These are phyloP conservation scores for Henckelia pumila DNA, from an alignment of 257 asterid species.

Conservation along the genomic window DNA sequence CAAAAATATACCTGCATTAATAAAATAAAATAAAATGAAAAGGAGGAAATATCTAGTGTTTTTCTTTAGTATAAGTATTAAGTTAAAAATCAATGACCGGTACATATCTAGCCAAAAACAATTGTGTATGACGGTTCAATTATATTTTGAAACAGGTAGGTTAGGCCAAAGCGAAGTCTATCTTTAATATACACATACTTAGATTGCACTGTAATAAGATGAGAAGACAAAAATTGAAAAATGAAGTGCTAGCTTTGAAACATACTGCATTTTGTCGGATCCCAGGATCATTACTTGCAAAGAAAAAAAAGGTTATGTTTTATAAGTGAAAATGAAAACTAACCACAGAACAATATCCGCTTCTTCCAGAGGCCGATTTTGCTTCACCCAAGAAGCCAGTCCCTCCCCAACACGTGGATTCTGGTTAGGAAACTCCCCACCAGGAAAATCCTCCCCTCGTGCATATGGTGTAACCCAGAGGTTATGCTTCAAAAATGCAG, in stretches of 20 bases:
- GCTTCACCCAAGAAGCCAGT: constrained; percentile 87
- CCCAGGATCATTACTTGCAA: not conserved
- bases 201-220: not conserved
- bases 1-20: constrained; percentile 76
- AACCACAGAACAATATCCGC: constrained; percentile 88
- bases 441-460: constrained; percentile 91
- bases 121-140: not conserved
- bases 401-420: constrained; percentile 98
- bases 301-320: not conserved
- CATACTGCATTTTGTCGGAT: not conserved
- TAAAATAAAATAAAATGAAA: constrained; percentile 16
- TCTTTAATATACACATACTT: too few relatives aligned
- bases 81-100: not conserved
- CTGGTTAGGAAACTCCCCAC: constrained; percentile 98
- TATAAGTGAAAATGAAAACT: constrained; percentile 23
- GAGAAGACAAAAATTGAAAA: too few relatives aligned
- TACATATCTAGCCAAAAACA: not conserved
- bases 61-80: not conserved
- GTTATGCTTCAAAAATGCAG: constrained; percentile 89
- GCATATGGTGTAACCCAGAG: constrained; percentile 93
- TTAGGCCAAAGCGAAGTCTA: not conserved
- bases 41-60: constrained; percentile 11
- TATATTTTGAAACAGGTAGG: not conserved
- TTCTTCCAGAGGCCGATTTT: constrained; percentile 83
- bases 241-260: not conserved